These are phyloP conservation scores for Coemansia sp. DNA, from an alignment of 192 early-diverging fungal species.

Conservation along the genomic window DNA sequence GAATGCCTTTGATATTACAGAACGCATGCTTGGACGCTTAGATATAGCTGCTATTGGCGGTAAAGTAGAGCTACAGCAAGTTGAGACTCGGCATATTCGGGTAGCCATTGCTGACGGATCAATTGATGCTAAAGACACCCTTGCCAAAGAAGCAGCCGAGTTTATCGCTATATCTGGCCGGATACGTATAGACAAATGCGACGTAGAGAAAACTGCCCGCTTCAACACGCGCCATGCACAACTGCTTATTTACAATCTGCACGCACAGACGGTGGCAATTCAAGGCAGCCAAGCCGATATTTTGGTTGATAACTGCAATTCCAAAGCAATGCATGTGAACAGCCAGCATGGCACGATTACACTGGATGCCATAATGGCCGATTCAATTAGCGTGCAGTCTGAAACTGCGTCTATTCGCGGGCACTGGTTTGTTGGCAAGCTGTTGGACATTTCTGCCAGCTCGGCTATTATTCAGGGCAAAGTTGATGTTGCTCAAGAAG, in stretches of 20 bases:
- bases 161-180: conserved; percentile 21
- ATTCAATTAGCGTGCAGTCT: not conserved
- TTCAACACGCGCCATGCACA: conserved; percentile 13
- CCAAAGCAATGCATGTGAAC: not conserved
- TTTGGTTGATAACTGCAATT: not conserved
- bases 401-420: conserved; percentile 4
- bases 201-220: conserved; percentile 8
- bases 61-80: not conserved
- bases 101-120: conserved; percentile 26
- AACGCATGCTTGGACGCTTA: conserved; percentile 2
- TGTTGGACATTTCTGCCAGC: not conserved
- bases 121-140: conserved; percentile 5
- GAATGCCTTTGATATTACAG: not conserved
- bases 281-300: not conserved
- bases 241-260: not conserved
- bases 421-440: not conserved
- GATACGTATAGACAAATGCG: conserved; percentile 10
- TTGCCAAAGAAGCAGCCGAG: conserved; percentile 4
- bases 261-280: not conserved
- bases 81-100: conserved; percentile 9
- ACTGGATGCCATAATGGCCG: not conserved
- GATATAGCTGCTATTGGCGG: conserved; percentile 31
- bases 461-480: conserved; percentile 4
- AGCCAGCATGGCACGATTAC: not conserved
- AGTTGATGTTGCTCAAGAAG: not conserved